phyloP scores from a whole-genome alignment of 805 yeast species.

The Myxozyma geophila region DNA sequence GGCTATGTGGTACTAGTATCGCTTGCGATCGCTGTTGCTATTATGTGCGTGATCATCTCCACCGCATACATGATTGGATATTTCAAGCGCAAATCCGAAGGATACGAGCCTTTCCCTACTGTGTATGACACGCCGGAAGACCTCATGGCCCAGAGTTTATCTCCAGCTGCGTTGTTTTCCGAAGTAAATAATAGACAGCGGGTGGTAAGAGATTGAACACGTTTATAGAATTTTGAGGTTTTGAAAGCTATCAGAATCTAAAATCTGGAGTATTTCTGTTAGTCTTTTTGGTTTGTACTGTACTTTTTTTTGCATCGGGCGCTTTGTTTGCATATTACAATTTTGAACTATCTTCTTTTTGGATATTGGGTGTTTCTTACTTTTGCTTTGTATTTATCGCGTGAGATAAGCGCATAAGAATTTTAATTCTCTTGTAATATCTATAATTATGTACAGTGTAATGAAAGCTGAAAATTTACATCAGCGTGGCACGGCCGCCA shows the following conservation, averaged over 20 bases:
- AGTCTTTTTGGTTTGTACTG: background rate
- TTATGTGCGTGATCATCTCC: constrained; percentile 50
- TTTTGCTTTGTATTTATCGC: background rate
- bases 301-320: constrained; percentile 7
- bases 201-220: background rate
- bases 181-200: background rate
- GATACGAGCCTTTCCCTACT: constrained; percentile 41
- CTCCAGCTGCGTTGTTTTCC: constrained; percentile 21
- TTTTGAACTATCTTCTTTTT: background rate
- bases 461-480: constrained; percentile 48
- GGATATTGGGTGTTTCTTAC: background rate
- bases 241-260: background rate
- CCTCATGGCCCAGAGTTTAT: constrained; percentile 16
- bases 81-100: constrained; percentile 49
- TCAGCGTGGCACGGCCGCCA: constrained; percentile 83
- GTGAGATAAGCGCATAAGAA: too few relatives aligned
- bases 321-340: background rate
- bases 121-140: constrained; percentile 14
- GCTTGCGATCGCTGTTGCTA: constrained; percentile 66
- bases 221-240: background rate
- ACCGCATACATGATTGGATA: constrained; percentile 51
- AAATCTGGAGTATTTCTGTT: background rate
- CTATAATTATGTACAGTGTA: background rate
- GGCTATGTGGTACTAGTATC: constrained; percentile 74
- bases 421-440: too few relatives aligned